A percentile compares a stretch with the other conserved stretches of the same genome.
Conservation (phyloP, 164 flowering plant genomes). For the Kalanchoe fedtschenkoi region DNA sequence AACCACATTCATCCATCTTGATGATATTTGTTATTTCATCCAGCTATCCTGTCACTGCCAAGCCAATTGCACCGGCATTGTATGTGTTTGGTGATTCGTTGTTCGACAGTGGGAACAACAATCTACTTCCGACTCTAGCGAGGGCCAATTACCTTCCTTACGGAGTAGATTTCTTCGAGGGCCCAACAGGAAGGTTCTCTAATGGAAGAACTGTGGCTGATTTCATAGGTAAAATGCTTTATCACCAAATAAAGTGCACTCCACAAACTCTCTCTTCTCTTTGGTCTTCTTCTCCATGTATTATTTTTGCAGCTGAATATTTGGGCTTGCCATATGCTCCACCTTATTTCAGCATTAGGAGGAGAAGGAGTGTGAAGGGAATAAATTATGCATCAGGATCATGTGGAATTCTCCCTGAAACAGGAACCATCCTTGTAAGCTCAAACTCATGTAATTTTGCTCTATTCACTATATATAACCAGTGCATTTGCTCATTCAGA, state of each 20-base stretch:
- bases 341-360: slow-evolving; percentile 15
- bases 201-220: slow-evolving; percentile 42
- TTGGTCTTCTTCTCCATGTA: background rate
- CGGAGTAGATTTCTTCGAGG: slow-evolving; percentile 27
- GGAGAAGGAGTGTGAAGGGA: slow-evolving; percentile 13
- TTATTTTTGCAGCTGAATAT: slow-evolving; percentile 28
- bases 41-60: background rate
- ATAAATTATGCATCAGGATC: slow-evolving; percentile 45
- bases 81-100: slow-evolving; percentile 41
- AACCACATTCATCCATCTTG: background rate
- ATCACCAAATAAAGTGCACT: background rate
- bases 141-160: slow-evolving; percentile 38
- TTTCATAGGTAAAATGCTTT: slow-evolving; percentile 28
- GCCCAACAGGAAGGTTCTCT: slow-evolving; percentile 48
- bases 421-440: slow-evolving; percentile 30
- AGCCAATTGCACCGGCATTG: slow-evolving; percentile 27
- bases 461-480: background rate
- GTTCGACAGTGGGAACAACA: slow-evolving; percentile 45
- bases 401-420: slow-evolving; percentile 40
- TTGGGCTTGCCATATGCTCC: slow-evolving; percentile 43
- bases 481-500: background rate
- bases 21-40: no score
- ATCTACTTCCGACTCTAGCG: slow-evolving; percentile 27
- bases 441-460: background rate
- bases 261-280: background rate